Conservation (phyloP, 2,329 filamentous ascomycete species). For the Xylariomycetidae sp. region DNA sequence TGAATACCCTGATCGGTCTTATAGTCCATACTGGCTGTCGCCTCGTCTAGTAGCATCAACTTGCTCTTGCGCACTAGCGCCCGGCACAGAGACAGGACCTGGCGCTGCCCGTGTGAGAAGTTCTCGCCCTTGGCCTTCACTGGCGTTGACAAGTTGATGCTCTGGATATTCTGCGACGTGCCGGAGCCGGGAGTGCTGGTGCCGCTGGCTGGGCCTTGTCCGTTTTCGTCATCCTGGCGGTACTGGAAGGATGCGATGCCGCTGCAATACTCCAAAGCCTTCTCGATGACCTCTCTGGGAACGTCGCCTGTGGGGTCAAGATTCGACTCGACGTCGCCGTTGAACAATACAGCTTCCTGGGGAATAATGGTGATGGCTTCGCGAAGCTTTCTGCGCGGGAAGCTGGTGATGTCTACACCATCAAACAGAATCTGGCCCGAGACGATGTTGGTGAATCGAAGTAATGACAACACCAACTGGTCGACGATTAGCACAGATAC, state of each 20-base stretch:
- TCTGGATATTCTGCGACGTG: conserved; percentile 22
- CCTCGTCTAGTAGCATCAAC: conserved; percentile 52
- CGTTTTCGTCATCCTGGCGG: conserved; percentile 13
- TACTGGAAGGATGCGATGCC: conserved; percentile 42
- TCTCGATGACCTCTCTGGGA: conserved; percentile 45
- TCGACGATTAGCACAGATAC: too few relatives aligned
- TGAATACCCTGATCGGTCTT: conserved; percentile 52
- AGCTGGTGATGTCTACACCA: conserved; percentile 47
- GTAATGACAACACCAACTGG: conserved; percentile 45
- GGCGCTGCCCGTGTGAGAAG: conserved; percentile 52
- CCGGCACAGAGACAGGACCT: conserved; percentile 51
- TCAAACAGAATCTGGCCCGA: conserved; percentile 50
- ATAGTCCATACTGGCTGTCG: conserved; percentile 54
- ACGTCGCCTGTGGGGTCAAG: conserved; percentile 59
- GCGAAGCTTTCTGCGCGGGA: conserved; percentile 44
- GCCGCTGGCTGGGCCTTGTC: conserved; percentile 16
- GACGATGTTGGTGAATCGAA: conserved; percentile 47
- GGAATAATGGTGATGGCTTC: conserved; percentile 52
- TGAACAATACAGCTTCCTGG: conserved; percentile 53
- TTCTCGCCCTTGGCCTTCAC: conserved; percentile 49
- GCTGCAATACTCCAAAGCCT: conserved; percentile 56
- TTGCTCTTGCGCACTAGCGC: conserved; percentile 49
- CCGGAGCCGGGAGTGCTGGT: too few relatives aligned
- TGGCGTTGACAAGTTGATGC: conserved; percentile 35
- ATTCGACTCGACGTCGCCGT: conserved; percentile 45